Base-by-base conservation (phyloP, 176 grass and related monocot genomes). In the Otatea glauca region DNA sequence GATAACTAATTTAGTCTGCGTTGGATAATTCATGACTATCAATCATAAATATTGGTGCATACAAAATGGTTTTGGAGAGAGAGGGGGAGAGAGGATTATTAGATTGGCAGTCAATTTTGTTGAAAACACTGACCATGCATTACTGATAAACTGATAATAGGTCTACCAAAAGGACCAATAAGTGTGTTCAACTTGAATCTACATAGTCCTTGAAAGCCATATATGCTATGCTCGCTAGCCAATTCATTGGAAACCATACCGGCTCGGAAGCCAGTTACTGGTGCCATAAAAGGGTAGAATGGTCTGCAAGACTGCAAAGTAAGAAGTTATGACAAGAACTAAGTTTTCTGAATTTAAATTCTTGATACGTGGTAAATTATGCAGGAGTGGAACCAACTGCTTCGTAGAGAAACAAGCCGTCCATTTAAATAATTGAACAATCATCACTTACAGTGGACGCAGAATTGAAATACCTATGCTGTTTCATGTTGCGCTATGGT, bases 1-100 rank as follows among this genome's bases (percentile, higher is more conserved):
- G 54, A 74, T 54, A 74, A 75, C 23, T 79, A 84, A 7, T 69
- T 87, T 79, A 90, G 68, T 90, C 23, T 10, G 38, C 16, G 55
- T 25, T 9, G 11, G 68, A 74, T 23, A 48, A 74, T 61, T 10
- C 42, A 58, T 62, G 50, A 43, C 16, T 17, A 89, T 20, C 65
- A 50, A 51, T 53, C 37, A 79, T 86, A 82, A 72, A 89, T 43
- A 89, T 45, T 34, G 21, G 34, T 24, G 64, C 54, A 64, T 82
- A 20, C 18, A 68, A 61, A 23, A 69, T 17, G 24, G 15, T 63
- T 59, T 10, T 10, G 23, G 9, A 1, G 16, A 53, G 16, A 0
- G 54, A 56, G 54, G 21, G 54, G 21, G 53, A 50, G 10, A 60
- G 29, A 27, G 44, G 24, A 29, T 45, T 77, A 48, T 77, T 35